Conservation (phyloP, 306 rosid genomes). For the Fagus sylvatica region DNA sequence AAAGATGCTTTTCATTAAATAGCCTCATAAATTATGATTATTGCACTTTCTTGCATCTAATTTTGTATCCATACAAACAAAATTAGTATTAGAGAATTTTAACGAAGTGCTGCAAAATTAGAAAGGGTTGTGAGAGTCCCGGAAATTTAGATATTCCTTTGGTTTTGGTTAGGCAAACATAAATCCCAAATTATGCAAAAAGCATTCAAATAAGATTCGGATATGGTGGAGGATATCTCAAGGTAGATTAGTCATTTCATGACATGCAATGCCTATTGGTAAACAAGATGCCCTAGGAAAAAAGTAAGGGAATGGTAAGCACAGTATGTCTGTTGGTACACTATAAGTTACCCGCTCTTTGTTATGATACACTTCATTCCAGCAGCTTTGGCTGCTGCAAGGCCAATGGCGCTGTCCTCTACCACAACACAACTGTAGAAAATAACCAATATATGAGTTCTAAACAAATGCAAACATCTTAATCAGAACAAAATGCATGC, state of each 20-base stretch:
- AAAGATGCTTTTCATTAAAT: no score
- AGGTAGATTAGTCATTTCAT: constrained; percentile 18
- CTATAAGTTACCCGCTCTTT: constrained; percentile 72
- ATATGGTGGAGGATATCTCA: no score
- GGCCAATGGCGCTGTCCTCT: constrained; percentile 95
- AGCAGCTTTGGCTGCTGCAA: constrained; percentile 92
- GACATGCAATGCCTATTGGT: constrained; percentile 12
- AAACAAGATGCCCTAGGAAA: not conserved
- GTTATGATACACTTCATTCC: constrained; percentile 95
- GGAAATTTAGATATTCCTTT: no score
- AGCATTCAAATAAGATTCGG: no score
- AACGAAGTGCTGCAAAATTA: no score
- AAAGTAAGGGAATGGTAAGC: constrained; percentile 5
- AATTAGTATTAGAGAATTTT: no score
- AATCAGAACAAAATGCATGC: constrained; percentile 4
- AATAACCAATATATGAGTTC: constrained; percentile 7
- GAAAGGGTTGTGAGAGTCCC: no score
- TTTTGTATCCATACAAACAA: no score
- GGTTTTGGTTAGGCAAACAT: no score
- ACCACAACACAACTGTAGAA: constrained; percentile 87
- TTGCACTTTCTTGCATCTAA: no score
- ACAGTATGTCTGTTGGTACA: not conserved
- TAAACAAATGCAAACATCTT: constrained; percentile 15
- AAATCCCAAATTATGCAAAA: no score
- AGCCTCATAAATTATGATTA: no score